These are phyloP conservation scores for Maudiozyma saulgeensis DNA, from an alignment of 805 yeast genomes.

Conservation along the genomic window DNA sequence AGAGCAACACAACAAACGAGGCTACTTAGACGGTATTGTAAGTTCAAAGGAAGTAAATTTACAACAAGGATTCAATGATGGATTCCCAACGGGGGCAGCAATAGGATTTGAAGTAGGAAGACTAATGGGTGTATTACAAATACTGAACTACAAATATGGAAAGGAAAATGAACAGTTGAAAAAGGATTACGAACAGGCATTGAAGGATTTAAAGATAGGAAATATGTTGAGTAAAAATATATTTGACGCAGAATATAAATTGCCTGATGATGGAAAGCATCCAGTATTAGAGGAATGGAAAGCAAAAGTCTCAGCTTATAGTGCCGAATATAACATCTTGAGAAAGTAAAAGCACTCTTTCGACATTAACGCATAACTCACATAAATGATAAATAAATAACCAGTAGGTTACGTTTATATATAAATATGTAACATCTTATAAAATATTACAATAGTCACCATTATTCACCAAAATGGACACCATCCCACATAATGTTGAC, in stretches of 20 bases:
- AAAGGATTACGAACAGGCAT: constrained; percentile 31
- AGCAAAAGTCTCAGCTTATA: constrained; percentile 11
- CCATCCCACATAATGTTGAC: constrained; percentile 97
- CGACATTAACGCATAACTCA: too few relatives aligned
- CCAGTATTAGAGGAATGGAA: constrained; percentile 42
- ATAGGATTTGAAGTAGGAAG: constrained; percentile 60
- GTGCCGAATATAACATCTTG: constrained; percentile 10
- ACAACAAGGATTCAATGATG: constrained; percentile 75
- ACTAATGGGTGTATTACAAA: constrained; percentile 46
- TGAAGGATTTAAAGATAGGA: constrained; percentile 47
- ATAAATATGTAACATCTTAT: not conserved
- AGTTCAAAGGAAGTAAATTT: constrained; percentile 56
- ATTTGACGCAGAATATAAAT: constrained; percentile 43
- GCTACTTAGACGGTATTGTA: constrained; percentile 74
- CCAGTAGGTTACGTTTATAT: too few relatives aligned
- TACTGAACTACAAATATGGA: constrained; percentile 15
- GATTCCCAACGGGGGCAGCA: constrained; percentile 65
- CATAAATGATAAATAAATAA: too few relatives aligned
- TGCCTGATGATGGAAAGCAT: constrained; percentile 25
- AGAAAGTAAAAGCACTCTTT: not conserved
- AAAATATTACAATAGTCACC: not conserved
- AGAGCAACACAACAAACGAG: constrained; percentile 64
- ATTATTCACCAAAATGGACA: constrained; percentile 82
- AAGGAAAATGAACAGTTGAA: constrained; percentile 10
- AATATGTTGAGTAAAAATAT: constrained; percentile 45